Conservation (phyloP, 805 yeast genomes). For the Candida fluviatilis region DNA sequence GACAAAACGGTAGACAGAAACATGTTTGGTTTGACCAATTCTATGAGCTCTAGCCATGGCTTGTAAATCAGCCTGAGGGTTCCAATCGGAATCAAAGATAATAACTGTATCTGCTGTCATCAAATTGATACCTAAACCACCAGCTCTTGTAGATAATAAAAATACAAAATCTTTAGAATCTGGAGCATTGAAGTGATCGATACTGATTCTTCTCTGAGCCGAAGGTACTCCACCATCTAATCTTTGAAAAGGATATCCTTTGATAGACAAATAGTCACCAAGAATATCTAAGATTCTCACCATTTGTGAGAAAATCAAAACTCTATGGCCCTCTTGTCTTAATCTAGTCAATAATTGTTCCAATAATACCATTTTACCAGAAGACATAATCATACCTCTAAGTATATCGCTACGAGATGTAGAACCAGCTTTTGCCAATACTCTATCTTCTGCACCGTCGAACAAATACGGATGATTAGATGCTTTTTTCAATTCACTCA, state of each 20-base stretch:
- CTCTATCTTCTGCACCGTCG: conserved; percentile 86
- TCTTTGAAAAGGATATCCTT: conserved; percentile 86
- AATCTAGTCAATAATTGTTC: conserved; percentile 84
- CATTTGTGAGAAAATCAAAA: conserved; percentile 94
- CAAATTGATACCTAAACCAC: conserved; percentile 95
- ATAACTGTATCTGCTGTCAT: conserved; percentile 99
- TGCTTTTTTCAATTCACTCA: conserved; percentile 95
- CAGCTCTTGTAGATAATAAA: conserved; percentile 91
- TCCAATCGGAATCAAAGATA: conserved; percentile 98
- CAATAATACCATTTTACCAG: conserved; percentile 95
- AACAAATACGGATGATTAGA: conserved; percentile 95
- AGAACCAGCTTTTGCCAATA: conserved; percentile 60
- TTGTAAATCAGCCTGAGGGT: conserved; percentile 97
- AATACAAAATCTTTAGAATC: conserved; percentile 91
- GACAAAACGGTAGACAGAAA: conserved; percentile 95
- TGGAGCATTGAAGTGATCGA: conserved; percentile 94
- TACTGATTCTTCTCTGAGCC: conserved; percentile 86
- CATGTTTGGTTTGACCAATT: conserved; percentile 98
- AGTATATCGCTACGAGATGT: conserved; percentile 70
- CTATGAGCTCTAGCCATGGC: conserved; percentile 99
- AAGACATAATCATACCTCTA: conserved; percentile 92
- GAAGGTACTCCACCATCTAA: conserved; percentile 97
- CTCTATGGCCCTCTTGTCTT: conserved; percentile 93
- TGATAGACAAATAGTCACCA: conserved; percentile 86
- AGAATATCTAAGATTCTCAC: conserved; percentile 92